Percentiles rank a stretch among this genome's conserved stretches.
Evolutionary conservation across 129 eudicot genomes (phyloP).

Genomic region (Deinandra increscens): DNA sequence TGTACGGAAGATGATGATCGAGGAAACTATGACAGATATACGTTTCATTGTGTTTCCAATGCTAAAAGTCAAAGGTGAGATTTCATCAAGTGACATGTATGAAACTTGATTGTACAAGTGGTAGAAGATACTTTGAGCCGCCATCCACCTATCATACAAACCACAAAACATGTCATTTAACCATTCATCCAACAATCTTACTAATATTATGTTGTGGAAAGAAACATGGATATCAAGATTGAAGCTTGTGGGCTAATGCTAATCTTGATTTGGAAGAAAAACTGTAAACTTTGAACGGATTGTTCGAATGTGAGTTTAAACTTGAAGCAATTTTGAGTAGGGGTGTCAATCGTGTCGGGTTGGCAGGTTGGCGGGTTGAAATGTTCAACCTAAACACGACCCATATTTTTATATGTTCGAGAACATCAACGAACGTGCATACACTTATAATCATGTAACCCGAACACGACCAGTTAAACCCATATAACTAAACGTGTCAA

Average conservation of each 20-base stretch:
- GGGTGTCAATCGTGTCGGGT: too few species aligned
- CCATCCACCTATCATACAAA: constrained; percentile 60
- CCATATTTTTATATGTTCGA: too few species aligned
- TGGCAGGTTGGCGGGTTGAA: too few species aligned
- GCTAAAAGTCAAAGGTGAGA: constrained; percentile 85
- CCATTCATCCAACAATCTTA: constrained; percentile 2
- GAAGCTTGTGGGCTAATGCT: neutral
- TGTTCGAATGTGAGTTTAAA: constrained; percentile 1
- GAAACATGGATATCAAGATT: neutral
- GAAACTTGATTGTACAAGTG: constrained; percentile 84
- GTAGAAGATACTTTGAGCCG: constrained; percentile 83
- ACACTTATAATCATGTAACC: too few species aligned
- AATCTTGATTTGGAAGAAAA: neutral
- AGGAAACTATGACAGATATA: constrained; percentile 82
- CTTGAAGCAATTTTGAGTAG: too few species aligned
- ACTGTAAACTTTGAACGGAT: neutral
- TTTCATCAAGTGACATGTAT: constrained; percentile 87
- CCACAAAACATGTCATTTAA: constrained; percentile 18
- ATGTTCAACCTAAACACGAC: too few species aligned
- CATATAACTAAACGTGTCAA: too few species aligned
- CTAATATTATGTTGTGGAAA: neutral
- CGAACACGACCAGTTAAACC: too few species aligned
- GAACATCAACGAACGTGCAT: too few species aligned
- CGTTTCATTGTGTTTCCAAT: constrained; percentile 90
- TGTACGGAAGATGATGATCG: constrained; percentile 78